Base-by-base conservation (phyloP, 495 filamentous ascomycete genomes). In the Gamarada debralockiae region DNA sequence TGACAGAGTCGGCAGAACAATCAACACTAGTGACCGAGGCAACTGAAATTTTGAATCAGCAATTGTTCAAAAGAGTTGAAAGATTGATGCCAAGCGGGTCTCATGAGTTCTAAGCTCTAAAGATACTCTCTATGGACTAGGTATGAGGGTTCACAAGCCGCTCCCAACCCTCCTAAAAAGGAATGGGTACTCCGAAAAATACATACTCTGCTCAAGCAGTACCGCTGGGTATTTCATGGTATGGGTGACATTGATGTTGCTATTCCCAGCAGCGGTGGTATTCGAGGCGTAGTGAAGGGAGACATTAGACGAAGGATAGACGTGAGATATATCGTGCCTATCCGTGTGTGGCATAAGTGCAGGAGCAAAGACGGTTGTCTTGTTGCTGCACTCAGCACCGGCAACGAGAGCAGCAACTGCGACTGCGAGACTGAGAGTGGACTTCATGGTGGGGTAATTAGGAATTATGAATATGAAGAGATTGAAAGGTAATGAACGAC, bases 201-300 rank as follows among this genome's bases (percentile, higher is more conserved):
- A 34, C 31, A 8, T 34, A 34, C 31, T 64, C 1, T 61, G 37
- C 50, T 67, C 65, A 7, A 67, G 54, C 10, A 67, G 25, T 10
- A 65, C 53, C 0, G 52, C 50, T 9, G 65, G 60, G 40, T 62
- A 53, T 12, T 65, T 53, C 49, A 60, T 52, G 20, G 52, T 57
- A 14, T 65, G 54, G 18, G 50, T 56, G 46, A 65, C 49, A 52
- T 39, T 60, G 27, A 67, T 51, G 29, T 54, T 58, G n/a, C 50
- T 49, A 13, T 47, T 34, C n/a, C 31, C 31, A 34, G n/a, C 50
- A 31, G 52, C 39, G 10, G 45, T 58, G n/a, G 36, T 29, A 13
- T 57, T 62, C 13, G 63, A 39, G 34, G 45, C 39, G 49, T 67
- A 67, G 44, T 60, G 52, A 25, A 67, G 58, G 12, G 38, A 58